Base-by-base conservation (phyloP, 495 filamentous ascomycete species). In the Aspergillus steynii region DNA sequence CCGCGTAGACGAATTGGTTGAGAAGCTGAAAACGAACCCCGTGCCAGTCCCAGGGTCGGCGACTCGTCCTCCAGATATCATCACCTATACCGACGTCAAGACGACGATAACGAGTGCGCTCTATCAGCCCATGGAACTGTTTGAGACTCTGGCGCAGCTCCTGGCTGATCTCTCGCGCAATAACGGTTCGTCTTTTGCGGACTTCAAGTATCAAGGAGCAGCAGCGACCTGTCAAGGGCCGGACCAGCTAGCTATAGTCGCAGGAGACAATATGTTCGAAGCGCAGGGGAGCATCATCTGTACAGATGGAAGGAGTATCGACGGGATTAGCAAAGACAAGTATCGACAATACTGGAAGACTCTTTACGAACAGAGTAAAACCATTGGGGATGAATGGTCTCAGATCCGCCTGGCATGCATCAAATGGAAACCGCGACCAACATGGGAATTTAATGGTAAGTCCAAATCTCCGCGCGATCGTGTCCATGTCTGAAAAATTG, bases 391-490 rank as follows among this genome's bases (percentile, higher is more conserved):
- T 14, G 37, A 42, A 42, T 42, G 37, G 37, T 8, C 37, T 12
- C 7, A 1, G 37, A 12, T 15, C 9, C 37, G 37, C 14, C 37
- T 42, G 10, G 9, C 1, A 12, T 42, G 37, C 14, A 42, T 42
- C 14, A 15, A 42, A 42, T 42, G 37, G 37, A 42, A 42, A 12
- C 12, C 37, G 10, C 37, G 66, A 79, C 65, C 71, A 34, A 66
- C 54, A 29, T 50, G 15, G 1, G 15, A 10, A n/a, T 7, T 45
- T 58, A n/a, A 25, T 29, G 20, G 48, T 50, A 6, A 50, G 48
- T 9, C 20, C 15, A n/a, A 9, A 0, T 45, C 34, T 25, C 20
- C 15, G 28, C 10, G 12, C 7, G 2, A 29, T 32, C 8, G 53
- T 28, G 51, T 14, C 45, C 64, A 28, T 65, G 15, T 5, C 25